Percentiles rank a stretch among this genome's conserved stretches.
These are phyloP conservation scores for Mimosa bimucronata DNA, from an alignment of 306 rosid species.

Conservation along the genomic window DNA sequence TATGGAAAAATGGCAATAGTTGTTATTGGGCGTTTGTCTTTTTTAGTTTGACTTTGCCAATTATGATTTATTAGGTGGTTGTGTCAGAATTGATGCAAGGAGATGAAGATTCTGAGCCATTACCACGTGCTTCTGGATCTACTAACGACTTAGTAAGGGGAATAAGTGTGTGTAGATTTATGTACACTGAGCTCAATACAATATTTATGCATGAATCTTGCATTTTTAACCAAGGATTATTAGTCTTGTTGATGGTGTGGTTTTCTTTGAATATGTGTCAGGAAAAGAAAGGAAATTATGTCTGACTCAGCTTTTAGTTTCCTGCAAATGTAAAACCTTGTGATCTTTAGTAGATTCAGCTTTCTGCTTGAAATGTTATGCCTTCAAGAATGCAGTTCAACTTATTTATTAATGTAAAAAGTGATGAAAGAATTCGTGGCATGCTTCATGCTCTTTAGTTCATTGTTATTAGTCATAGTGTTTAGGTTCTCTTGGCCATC, in stretches of 20 bases:
- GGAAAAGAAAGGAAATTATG: neutral
- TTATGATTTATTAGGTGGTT: conserved; percentile 69
- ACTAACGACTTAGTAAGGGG: conserved; percentile 88
- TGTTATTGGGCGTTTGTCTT: conserved; percentile 35
- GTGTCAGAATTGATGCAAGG: conserved; percentile 74
- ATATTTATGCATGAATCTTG: neutral
- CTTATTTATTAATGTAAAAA: conserved; percentile 10
- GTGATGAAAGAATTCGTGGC: neutral
- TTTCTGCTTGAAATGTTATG: neutral
- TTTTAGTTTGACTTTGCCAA: conserved; percentile 44
- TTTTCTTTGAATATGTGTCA: neutral
- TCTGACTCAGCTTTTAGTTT: conserved; percentile 13
- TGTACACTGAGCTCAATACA: conserved; percentile 1
- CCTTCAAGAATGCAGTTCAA: neutral
- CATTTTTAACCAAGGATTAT: conserved; percentile 18
- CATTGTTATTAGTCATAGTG: neutral
- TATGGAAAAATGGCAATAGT: conserved; percentile 17
- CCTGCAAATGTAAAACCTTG: conserved; percentile 25
- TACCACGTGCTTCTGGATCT: conserved; percentile 55
- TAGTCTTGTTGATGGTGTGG: too few species aligned
- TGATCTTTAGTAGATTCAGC: neutral
- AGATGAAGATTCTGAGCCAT: conserved; percentile 78
- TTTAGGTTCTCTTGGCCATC: conserved; percentile 1
- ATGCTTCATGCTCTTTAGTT: neutral
- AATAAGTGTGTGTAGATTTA: conserved; percentile 11